Conservation (phyloP, 306 rosid species). For the Prinsepia uniflora region DNA sequence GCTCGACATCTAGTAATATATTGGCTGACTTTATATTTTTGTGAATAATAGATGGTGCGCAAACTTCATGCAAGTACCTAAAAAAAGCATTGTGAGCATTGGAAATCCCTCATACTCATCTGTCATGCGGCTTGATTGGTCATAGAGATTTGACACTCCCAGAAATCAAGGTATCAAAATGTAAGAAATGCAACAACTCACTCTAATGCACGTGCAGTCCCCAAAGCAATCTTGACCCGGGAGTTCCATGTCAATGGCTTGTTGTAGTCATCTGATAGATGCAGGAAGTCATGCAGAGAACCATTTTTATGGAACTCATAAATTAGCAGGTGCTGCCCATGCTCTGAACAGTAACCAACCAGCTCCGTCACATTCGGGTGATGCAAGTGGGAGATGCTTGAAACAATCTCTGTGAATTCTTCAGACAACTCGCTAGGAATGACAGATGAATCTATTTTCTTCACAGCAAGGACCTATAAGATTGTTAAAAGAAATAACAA, state of each 20-base stretch:
- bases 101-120: background rate
- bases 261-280: constrained; percentile 73
- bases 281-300: constrained; percentile 82
- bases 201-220: constrained; percentile 96
- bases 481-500: constrained; percentile 20
- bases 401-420: constrained; percentile 66
- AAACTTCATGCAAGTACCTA: constrained; percentile 96
- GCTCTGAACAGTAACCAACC: constrained; percentile 94
- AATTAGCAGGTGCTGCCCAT: constrained; percentile 83
- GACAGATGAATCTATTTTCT: constrained; percentile 81
- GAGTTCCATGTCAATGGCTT: constrained; percentile 96
- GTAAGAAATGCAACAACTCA: constrained; percentile 39
- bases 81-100: constrained; percentile 22
- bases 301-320: constrained; percentile 87
- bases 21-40: constrained; percentile 83
- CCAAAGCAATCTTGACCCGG: constrained; percentile 95
- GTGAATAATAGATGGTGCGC: constrained; percentile 93
- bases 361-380: constrained; percentile 90
- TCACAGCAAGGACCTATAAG: constrained; percentile 85
- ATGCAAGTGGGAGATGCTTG: constrained; percentile 69
- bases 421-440: constrained; percentile 50
- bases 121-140: background rate
- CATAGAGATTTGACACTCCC: background rate
- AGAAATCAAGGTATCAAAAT: background rate
- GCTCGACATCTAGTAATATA: constrained; percentile 77